These are phyloP conservation scores for Trypanosoma vivax DNA, from an alignment of 208 protist genomes.

Conservation along the genomic window DNA sequence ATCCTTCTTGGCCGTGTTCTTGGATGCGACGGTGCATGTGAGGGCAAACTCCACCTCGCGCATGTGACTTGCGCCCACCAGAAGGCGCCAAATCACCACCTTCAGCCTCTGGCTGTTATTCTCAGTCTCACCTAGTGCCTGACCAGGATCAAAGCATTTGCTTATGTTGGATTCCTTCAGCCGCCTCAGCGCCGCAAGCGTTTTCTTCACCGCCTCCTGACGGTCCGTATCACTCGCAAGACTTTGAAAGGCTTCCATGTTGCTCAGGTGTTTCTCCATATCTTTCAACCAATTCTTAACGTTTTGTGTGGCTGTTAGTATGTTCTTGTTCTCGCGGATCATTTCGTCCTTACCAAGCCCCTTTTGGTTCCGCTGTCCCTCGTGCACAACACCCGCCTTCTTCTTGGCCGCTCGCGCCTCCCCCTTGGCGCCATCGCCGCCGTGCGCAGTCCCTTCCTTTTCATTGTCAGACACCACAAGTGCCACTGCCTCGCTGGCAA, in stretches of 20 bases:
- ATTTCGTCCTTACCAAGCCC: constrained; percentile 65
- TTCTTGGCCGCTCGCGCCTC: background rate
- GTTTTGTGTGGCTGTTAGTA: constrained; percentile 43
- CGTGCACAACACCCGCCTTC: no score
- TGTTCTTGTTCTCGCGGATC: constrained; percentile 65
- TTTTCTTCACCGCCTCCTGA: constrained; percentile 25
- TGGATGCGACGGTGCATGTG: constrained; percentile 28
- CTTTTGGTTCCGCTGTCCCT: constrained; percentile 69
- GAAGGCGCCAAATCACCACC: constrained; percentile 63
- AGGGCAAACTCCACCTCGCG: constrained; percentile 70
- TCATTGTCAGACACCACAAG: constrained; percentile 59
- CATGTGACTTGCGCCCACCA: constrained; percentile 60
- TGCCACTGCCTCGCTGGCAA: constrained; percentile 51
- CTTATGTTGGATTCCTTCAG: constrained; percentile 33
- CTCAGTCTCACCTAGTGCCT: constrained; percentile 23
- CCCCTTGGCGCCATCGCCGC: constrained; percentile 1
- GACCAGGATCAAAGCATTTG: constrained; percentile 59
- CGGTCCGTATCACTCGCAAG: constrained; percentile 38
- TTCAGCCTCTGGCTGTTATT: constrained; percentile 33
- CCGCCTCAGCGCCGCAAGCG: constrained; percentile 27
- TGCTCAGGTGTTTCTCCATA: constrained; percentile 44
- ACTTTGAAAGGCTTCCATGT: constrained; percentile 31
- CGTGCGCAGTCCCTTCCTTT: constrained; percentile 33
- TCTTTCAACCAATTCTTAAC: constrained; percentile 39
- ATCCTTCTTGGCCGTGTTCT: constrained; percentile 22